Evolutionary conservation across 768 basidiomycete species (phyloP), one percentile per base, ranked within the genome.

Genomic region (Pleurotus tuoliensis): DNA sequence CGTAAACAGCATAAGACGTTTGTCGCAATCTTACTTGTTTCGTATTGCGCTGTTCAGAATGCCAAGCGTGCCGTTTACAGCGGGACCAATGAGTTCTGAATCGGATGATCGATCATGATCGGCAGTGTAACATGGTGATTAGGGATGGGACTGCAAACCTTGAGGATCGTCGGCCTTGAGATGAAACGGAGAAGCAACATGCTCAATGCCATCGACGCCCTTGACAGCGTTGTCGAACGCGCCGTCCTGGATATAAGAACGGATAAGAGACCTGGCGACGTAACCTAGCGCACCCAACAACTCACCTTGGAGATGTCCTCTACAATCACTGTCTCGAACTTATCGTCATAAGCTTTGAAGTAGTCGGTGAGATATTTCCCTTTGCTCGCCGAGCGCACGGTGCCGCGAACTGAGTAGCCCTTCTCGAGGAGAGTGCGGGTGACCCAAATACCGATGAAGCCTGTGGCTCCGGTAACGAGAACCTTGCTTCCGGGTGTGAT

Each of bases 161-260:
- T 75, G 60, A 5, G 77, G 77, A 37, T 79, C 72, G 11, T 70
- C 68, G 1, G 71, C 76, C 41, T 44, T 44, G 48, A 73, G 56
- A 55, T 79, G 74, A 63, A 82, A 76, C 1, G 86, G 85, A 1
- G 85, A 86, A 0, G 86, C 84, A 5, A 78, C 78, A 64, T 88
- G 87, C 38, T 69, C 75, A 47, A 91, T 76, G 1, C 77, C 88
- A 55, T 87, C 81, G 7, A 88, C 80, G 3, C 78, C 86, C 64
- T 82, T 80, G 58, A 89, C 83, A 1, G 83, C 86, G 47, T 87
- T 80, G 66, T 90, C 86, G 58, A 89, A 92, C 1, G 83, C 85
- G 13, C 79, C 79, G 3, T 74, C 74, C 80, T 83, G 12, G 18
- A 45, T 25, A 18, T 7, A 47, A 30, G 11, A n/a, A 11, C 12